Evolutionary conservation across 345 rosid species (phyloP), one percentile per base, ranked within the genome.

Genomic region (Aurinia saxatilis): DNA sequence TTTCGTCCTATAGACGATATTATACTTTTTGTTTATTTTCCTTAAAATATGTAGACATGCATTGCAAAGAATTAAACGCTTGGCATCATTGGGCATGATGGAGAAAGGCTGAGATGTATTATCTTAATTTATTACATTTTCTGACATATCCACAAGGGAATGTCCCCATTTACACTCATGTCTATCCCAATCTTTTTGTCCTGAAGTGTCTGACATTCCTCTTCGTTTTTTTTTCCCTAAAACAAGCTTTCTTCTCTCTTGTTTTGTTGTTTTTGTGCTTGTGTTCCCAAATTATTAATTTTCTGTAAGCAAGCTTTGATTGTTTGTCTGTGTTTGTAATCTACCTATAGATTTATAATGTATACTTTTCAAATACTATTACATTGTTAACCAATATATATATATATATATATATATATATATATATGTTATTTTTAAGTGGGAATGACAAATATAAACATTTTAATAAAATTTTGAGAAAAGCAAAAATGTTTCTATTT

Each of bases 111-210:
- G 61, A 49, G 36, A n/a, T n/a, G 30, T 5, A 38, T 38, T 53
- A 15, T 31, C 50, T 51, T 42, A 21, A 38, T 46, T 70, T 39
- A 71, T 31, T 39, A n/a, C 39, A 2, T 6, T 39, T 38, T 55
- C 75, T 64, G 75, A 64, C 70, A 57, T 64, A 18, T 64, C 29
- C 65, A 64, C 60, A 41, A 64, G 65, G 70, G 75, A 63, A 71
- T 71, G 60, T 64, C 70, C 65, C 33, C 48, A 56, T 49, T 50
- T 33, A 63, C 51, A 56, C 65, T 70, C 67, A 70, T 71, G 46
- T 57, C 66, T 60, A 50, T 25, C 66, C 53, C 66, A 45, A 16
- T 34, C 21, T 35, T 11, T 62, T 62, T 63, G 69, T 63, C 74
- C 33, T 56, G 21, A 70, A 37, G 68, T 39, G 10, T 16, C 52